phyloP scores from a whole-genome alignment of 2,329 filamentous ascomycete genomes.

The Sporothrix phasma region DNA sequence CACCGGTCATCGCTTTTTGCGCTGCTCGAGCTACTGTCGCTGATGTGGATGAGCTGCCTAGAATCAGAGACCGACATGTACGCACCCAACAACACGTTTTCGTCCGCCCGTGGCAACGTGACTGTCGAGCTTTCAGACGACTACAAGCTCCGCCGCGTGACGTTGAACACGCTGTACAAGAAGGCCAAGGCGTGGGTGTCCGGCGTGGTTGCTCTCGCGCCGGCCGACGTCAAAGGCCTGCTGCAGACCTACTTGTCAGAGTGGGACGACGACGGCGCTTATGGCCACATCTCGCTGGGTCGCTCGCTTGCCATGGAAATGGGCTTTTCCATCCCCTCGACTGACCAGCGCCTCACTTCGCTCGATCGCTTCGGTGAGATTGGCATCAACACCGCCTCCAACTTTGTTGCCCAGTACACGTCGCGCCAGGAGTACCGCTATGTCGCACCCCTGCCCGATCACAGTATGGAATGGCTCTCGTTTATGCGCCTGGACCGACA shows the following conservation, averaged over 20 bases:
- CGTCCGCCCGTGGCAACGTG: slow-evolving; percentile 66
- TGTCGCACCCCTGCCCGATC: slow-evolving; percentile 62
- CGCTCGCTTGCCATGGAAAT: slow-evolving; percentile 91
- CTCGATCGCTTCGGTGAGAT: slow-evolving; percentile 65
- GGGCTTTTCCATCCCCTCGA: slow-evolving; percentile 74
- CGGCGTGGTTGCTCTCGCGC: slow-evolving; percentile 70
- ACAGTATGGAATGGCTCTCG: slow-evolving; percentile 55
- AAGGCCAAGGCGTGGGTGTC: slow-evolving; percentile 74
- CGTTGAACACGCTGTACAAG: slow-evolving; percentile 66
- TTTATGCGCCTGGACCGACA: slow-evolving; percentile 47
- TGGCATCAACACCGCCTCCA: slow-evolving; percentile 82
- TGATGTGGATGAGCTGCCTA: slow-evolving; percentile 92
- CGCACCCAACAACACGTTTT: slow-evolving; percentile 72
- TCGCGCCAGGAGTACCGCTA: slow-evolving; percentile 93
- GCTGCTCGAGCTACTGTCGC: slow-evolving; percentile 76
- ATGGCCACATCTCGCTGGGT: slow-evolving; percentile 85
- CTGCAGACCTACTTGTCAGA: slow-evolving; percentile 94
- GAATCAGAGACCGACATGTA: slow-evolving; percentile 94
- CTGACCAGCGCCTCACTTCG: slow-evolving; percentile 75
- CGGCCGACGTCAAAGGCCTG: slow-evolving; percentile 87
- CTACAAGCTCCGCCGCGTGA: slow-evolving; percentile 69
- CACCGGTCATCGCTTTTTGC: slow-evolving; percentile 87
- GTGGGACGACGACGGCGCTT: slow-evolving; percentile 81
- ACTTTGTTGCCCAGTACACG: slow-evolving; percentile 95
- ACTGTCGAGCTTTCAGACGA: slow-evolving; percentile 89